phyloP scores from a whole-genome alignment of 345 rosid genomes.

The Acer saccharum region DNA sequence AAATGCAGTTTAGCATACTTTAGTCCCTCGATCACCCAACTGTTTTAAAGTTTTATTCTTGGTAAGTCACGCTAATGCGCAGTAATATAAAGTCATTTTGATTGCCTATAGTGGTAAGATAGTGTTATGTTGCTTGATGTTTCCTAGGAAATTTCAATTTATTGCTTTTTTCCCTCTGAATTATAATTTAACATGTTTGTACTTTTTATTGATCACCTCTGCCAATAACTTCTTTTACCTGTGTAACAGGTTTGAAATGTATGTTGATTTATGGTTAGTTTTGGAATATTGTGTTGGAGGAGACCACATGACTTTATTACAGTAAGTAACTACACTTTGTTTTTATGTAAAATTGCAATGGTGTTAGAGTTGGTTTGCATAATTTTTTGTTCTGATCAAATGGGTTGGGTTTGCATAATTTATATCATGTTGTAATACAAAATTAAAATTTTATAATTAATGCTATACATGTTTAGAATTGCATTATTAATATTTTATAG shows the following conservation, averaged over 20 bases:
- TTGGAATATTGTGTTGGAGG: slow-evolving; percentile 97
- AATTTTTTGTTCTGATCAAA: neutral
- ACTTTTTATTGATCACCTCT: neutral
- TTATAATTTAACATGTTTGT: neutral
- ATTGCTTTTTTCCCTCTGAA: neutral
- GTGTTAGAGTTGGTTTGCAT: neutral
- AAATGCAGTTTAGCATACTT: slow-evolving; percentile 83
- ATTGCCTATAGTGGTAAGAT: slow-evolving; percentile 1
- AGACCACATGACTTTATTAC: slow-evolving; percentile 76
- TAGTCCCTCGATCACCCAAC: slow-evolving; percentile 81
- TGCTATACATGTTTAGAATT: slow-evolving; percentile 11
- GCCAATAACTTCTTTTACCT: neutral
- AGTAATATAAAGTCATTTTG: neutral
- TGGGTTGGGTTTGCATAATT: neutral
- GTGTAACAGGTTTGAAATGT: slow-evolving; percentile 80
- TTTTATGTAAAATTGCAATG: neutral
- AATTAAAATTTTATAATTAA: neutral
- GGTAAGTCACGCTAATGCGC: slow-evolving; percentile 45
- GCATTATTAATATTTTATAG: slow-evolving; percentile 10
- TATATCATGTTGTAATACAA: neutral
- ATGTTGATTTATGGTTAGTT: slow-evolving; percentile 96
- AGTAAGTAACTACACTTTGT: slow-evolving; percentile 59
- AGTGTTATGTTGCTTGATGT: neutral
- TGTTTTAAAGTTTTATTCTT: slow-evolving; percentile 78
- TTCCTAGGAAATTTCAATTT: neutral